Evolutionary conservation across 352 stramenopile species (phyloP), one percentile per base, ranked within the genome.

Genomic region (Globisporangium cederbergense): DNA sequence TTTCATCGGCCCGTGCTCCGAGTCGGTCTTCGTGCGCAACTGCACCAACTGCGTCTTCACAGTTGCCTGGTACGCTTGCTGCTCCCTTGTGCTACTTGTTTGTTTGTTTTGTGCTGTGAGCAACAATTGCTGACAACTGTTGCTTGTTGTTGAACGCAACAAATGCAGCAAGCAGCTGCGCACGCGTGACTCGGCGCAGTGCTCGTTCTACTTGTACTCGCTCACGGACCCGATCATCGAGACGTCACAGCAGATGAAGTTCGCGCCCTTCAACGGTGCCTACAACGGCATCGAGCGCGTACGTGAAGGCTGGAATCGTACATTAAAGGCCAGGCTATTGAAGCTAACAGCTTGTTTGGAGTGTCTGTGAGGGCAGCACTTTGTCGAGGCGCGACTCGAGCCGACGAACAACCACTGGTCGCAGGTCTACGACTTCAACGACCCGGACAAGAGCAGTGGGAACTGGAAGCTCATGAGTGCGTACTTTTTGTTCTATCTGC

Each of bases 201-300:
- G 88, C 73, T 86, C 78, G 0, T 83, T 97, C 50, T 94, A 90
- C 45, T 68, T 98, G 1, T 97, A 97, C 66, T 93, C 81, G 25
- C 82, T 97, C 49, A 97, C 92, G 3, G 89, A 97, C 62, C 92
- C 90, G 32, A 96, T 97, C 62, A 97, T 98, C 68, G 92, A 98
- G 75, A 97, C 85, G 13, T 97, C 86, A 2, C 79, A 71, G 32
- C 65, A 78, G 13, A 97, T 98, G 69, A 60, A 66, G 34, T 97
- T 98, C 63, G 88, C 88, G 49, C 90, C 92, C 0, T 98, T 97
- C 70, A 92, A 92, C 71, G 89, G 86, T 22, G 86, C 86, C 1
- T 97, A 96, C 74, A 77, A 78, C 40, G 80, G 81, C 30, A 72
- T 92, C 47, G 67, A 82, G 51, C 71, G 76, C 64, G 81, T 91